Percentiles rank a stretch among this genome's conserved stretches.
phyloP scores from a whole-genome alignment of 2,329 filamentous ascomycete genomes.

The Hypoxylon rubiginosum region DNA sequence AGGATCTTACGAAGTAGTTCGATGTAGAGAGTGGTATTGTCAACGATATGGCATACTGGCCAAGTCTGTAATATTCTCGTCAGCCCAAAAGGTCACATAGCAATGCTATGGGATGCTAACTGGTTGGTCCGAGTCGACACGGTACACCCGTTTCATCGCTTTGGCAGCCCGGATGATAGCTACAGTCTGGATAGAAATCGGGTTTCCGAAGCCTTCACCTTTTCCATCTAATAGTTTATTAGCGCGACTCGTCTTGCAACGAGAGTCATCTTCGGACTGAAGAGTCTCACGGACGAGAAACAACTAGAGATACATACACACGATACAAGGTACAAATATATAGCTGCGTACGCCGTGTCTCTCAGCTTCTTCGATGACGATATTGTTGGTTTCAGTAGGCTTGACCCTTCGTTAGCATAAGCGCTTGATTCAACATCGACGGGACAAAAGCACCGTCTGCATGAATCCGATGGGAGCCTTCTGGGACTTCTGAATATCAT shows the following conservation, averaged over 20 bases:
- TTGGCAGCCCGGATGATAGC: constrained; percentile 62
- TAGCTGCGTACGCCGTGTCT: constrained; percentile 61
- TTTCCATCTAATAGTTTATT: constrained; percentile 54
- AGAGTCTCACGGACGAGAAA: neutral
- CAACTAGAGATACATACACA: constrained; percentile 52
- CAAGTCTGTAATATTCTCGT: constrained; percentile 54
- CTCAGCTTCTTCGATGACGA: constrained; percentile 59
- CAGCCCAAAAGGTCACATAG: constrained; percentile 2
- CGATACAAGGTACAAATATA: constrained; percentile 67
- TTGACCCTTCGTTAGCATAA: constrained; percentile 37
- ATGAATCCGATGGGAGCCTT: constrained; percentile 42
- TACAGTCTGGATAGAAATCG: constrained; percentile 65
- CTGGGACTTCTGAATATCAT: constrained; percentile 58
- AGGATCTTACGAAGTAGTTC: constrained; percentile 61
- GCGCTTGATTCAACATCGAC: neutral
- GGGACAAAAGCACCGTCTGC: constrained; percentile 41
- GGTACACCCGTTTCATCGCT: constrained; percentile 56
- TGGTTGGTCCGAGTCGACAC: constrained; percentile 55
- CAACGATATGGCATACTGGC: constrained; percentile 66
- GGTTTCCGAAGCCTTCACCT: constrained; percentile 64
- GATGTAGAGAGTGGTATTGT: constrained; percentile 63
- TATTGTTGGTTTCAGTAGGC: constrained; percentile 58
- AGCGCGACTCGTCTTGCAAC: neutral
- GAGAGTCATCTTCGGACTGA: neutral
- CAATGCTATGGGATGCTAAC: constrained; percentile 45